These are phyloP conservation scores for Solanum rostratum DNA, from an alignment of 257 asterid genomes.

Conservation along the genomic window DNA sequence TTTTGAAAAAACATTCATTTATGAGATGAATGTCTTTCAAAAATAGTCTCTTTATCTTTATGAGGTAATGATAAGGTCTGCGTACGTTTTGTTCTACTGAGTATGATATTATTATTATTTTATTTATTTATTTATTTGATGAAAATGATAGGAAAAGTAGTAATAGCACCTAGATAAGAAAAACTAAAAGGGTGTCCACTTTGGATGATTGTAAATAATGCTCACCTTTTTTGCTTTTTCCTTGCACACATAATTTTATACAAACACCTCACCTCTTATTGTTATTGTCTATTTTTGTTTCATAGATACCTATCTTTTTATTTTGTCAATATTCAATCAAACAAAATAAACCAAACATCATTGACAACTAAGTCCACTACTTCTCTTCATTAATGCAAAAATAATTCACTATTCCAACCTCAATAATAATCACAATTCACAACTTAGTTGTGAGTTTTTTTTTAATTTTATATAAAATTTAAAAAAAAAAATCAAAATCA, in stretches of 20 bases:
- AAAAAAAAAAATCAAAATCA: too few relatives aligned
- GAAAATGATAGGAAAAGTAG: neutral
- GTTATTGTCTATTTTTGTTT: neutral
- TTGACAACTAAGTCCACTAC: neutral
- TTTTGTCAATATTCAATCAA: neutral
- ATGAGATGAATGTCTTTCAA: too few relatives aligned
- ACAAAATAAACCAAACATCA: neutral
- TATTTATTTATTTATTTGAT: neutral
- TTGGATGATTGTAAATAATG: neutral
- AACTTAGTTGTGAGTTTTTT: too few relatives aligned
- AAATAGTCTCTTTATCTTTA: too few relatives aligned
- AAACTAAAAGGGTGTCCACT: neutral
- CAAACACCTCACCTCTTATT: neutral
- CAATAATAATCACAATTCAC: too few relatives aligned
- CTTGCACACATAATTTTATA: neutral
- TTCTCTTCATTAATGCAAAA: neutral
- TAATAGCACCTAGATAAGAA: neutral
- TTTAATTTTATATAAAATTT: too few relatives aligned
- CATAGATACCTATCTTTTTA: neutral
- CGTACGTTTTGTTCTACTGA: too few relatives aligned
- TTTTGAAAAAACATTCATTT: too few relatives aligned
- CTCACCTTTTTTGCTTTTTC: neutral
- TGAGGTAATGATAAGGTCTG: fast-evolving
- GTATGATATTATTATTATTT: too few relatives aligned
- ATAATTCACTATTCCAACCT: too few relatives aligned